These are phyloP conservation scores for Actinomucor elegans DNA, from an alignment of 371 early-diverging fungal species.

Conservation along the genomic window DNA sequence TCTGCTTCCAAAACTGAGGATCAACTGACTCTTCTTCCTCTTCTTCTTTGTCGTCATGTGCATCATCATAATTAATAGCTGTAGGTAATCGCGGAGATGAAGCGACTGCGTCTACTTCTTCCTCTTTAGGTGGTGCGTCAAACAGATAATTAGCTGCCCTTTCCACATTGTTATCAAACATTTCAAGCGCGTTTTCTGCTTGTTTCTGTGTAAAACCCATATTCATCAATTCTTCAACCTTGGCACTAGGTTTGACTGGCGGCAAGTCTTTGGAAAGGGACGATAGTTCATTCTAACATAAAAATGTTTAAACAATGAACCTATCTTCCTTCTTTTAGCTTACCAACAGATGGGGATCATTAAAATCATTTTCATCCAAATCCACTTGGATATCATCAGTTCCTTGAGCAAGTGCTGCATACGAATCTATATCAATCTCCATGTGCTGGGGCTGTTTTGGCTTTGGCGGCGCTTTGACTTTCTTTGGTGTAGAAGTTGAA, in stretches of 20 bases:
- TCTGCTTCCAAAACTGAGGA: conserved; percentile 21
- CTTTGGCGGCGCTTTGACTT: conserved; percentile 1
- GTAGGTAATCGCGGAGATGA: background rate
- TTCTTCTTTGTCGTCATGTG: background rate
- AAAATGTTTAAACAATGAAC: background rate
- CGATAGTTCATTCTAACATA: conserved; percentile 30
- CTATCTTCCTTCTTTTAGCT: background rate
- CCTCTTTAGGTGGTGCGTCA: conserved; percentile 16
- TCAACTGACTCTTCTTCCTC: conserved; percentile 13
- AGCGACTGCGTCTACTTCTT: background rate
- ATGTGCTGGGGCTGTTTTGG: conserved; percentile 6
- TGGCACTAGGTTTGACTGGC: background rate
- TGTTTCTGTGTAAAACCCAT: conserved; percentile 39
- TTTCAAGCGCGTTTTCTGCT: conserved; percentile 23
- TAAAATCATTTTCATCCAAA: conserved; percentile 38
- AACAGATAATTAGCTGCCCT: conserved; percentile 39
- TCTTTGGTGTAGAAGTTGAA: conserved; percentile 1
- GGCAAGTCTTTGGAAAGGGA: conserved; percentile 2
- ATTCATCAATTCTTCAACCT: conserved; percentile 14
- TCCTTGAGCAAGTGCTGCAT: conserved; percentile 36
- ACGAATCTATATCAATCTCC: conserved; percentile 40
- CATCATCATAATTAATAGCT: background rate
- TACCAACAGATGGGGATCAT: conserved; percentile 45
- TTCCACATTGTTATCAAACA: conserved; percentile 32
- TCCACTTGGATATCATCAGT: conserved; percentile 41